Base-by-base conservation (phyloP, 257 asterid genomes). In the Solanum stenotomum region DNA sequence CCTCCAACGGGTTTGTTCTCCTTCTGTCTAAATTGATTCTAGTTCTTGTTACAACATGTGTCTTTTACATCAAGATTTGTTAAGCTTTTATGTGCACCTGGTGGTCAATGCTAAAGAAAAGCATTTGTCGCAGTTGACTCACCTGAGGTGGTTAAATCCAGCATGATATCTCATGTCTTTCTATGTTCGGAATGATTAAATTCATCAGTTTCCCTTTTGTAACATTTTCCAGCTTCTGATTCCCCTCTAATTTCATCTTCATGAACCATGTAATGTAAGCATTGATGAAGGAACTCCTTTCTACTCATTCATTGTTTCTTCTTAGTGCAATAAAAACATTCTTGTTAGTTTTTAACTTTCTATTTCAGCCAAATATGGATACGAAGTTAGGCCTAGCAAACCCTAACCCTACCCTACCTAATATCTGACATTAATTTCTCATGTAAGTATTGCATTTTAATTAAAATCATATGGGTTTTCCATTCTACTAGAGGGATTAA, bases 121-220 rank as follows among this genome's bases (percentile, higher is more conserved):
- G 88, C 88, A 87, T 78, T 90, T 90, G 91, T 90, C 95, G 96
- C 90, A 79, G 35, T 90, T 87, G 96, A 90, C 94, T 93, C 91
- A 86, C 96, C 99, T 87, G 98, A 95, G 98, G 98, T 95, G 98
- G 91, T 93, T 91, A 37, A 85, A 90, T 68, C 90, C 84, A 90
- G 72, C 90, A 87, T 87, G 87, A 87, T 89, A 65, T 89, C 83
- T 89, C 92, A 87, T 88, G 65, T 88, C 87, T 77, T 82, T 92
- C 93, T 87, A 59, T 86, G 88, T 63, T 85, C 72, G 29, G 67
- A 87, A 92, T 90, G 87, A 88, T 70, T 72, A 40, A 86, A 25
- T 86, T 86, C 52, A 85, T 40, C 87, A 68, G 42, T 49, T 49
- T 31, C 86, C 86, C 8, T 49, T 44, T 14, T 78, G 85, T 14